phyloP scores from a whole-genome alignment of 75 land plant genomes.

The Larix kaempferi region DNA sequence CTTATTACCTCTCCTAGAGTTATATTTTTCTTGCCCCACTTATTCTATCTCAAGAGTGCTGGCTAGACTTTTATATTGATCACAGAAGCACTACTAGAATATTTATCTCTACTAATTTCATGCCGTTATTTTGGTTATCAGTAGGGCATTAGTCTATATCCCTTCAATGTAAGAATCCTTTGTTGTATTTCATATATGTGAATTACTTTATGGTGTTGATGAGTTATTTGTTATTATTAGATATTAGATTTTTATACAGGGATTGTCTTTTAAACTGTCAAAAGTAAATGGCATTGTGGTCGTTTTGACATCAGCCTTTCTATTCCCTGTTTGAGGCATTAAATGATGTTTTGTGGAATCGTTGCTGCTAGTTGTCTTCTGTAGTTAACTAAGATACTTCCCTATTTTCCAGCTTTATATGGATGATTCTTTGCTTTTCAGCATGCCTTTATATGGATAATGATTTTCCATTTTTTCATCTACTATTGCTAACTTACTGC shows the following conservation, averaged over 20 bases:
- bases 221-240: neutral
- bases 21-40: neutral
- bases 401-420: too few species aligned
- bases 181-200: neutral
- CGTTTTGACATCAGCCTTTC: neutral
- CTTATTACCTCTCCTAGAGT: too few species aligned
- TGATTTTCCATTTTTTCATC: too few species aligned
- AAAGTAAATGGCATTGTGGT: neutral
- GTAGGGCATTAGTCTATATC: neutral
- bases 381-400: too few species aligned
- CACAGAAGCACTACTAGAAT: neutral
- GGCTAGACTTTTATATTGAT: neutral
- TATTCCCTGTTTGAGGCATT: neutral
- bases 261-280: neutral
- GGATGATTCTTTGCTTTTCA: too few species aligned
- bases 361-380: neutral
- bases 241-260: neutral
- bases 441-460: too few species aligned
- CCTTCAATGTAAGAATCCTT: neutral
- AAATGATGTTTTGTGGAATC: too few species aligned
- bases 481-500: too few species aligned
- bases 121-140: neutral
- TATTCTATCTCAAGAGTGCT: neutral
- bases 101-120: neutral
- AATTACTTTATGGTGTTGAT: neutral